These are phyloP conservation scores for Diospyros lotus DNA, from an alignment of 148 eudicot genomes.

Conservation along the genomic window DNA sequence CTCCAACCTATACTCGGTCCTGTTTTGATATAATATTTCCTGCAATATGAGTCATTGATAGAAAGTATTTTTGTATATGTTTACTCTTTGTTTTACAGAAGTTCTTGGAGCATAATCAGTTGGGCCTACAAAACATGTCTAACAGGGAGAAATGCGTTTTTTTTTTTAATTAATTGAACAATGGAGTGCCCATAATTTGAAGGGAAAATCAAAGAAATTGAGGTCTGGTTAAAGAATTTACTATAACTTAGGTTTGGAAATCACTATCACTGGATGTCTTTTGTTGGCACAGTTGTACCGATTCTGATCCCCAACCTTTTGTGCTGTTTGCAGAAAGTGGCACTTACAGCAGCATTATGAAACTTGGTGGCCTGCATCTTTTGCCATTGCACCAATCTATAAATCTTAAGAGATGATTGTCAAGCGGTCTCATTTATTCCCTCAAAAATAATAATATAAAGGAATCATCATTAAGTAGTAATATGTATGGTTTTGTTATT, in stretches of 20 bases:
- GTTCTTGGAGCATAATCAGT: no score
- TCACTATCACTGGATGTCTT: background rate
- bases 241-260: background rate
- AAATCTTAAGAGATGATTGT: background rate
- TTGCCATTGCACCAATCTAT: background rate
- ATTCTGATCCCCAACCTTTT: background rate
- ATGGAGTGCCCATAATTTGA: background rate
- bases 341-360: no score
- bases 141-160: background rate
- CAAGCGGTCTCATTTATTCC: background rate
- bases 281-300: background rate
- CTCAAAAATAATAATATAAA: no score
- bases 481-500: background rate
- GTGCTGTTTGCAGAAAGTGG: background rate
- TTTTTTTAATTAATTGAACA: background rate
- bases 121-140: background rate
- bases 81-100: no score
- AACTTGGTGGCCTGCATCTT: background rate
- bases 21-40: no score
- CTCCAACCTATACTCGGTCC: no score
- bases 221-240: background rate
- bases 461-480: no score
- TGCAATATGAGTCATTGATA: no score
- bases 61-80: no score
- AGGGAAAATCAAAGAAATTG: background rate